phyloP scores from a whole-genome alignment of 352 stramenopile genomes.

The Phytophthora pisi region DNA sequence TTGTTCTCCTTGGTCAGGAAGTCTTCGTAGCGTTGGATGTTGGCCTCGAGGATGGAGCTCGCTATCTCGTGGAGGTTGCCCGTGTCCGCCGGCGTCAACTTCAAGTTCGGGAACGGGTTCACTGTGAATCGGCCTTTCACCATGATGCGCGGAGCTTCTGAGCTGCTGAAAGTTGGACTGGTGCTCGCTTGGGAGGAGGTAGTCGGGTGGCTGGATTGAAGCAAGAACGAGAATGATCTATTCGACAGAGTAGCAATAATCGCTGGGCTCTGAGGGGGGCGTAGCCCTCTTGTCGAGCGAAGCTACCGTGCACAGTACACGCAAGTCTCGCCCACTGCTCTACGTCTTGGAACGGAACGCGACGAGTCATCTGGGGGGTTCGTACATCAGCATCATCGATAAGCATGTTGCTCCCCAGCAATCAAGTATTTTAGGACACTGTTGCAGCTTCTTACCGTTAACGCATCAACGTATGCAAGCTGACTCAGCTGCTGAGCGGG shows the following conservation, averaged over 20 bases:
- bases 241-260: not conserved
- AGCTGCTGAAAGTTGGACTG: not conserved
- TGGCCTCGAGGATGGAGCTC: conserved; percentile 30
- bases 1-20: conserved; percentile 44
- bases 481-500: conserved; percentile 13
- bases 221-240: conserved; percentile 24
- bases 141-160: conserved; percentile 9
- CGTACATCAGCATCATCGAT: not conserved
- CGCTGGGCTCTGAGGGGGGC: not conserved
- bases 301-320: not conserved
- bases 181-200: not conserved
- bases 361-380: conserved; percentile 1
- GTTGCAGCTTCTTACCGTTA: not conserved
- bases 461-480: not conserved
- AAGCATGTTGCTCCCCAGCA: not conserved
- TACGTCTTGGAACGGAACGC: conserved; percentile 2
- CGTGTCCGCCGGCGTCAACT: conserved; percentile 25
- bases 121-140: conserved; percentile 38
- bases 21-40: conserved; percentile 29
- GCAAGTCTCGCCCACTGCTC: conserved; percentile 2
- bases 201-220: conserved; percentile 12
- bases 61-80: conserved; percentile 32
- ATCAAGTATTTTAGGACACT: not conserved
- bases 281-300: not conserved
- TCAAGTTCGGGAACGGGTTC: conserved; percentile 39